phyloP scores from a whole-genome alignment of 1,139 yeast genomes.

The Nakaseomyces delphensis region DNA sequence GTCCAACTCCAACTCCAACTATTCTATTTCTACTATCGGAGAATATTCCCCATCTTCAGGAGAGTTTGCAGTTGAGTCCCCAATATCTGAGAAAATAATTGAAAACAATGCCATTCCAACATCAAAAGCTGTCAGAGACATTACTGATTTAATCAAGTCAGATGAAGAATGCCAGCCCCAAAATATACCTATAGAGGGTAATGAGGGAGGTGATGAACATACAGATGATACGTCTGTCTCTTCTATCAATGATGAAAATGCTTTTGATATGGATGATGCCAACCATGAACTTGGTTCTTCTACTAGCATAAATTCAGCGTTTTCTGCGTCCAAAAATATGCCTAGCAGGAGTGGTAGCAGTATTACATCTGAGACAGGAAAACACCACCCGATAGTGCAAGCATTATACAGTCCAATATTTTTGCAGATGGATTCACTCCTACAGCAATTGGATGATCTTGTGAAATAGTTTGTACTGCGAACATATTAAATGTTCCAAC shows the following conservation, averaged over 20 bases:
- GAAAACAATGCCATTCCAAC: slow-evolving; percentile 21
- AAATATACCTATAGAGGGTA: background rate
- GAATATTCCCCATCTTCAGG: slow-evolving; percentile 39
- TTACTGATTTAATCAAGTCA: slow-evolving; percentile 18
- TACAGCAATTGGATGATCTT: slow-evolving; percentile 22
- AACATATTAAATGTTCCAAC: too few relatives aligned
- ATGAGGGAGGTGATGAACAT: background rate
- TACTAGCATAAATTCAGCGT: slow-evolving; percentile 20
- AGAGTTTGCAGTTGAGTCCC: slow-evolving; percentile 33
- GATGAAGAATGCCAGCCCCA: background rate
- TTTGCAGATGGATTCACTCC: slow-evolving; percentile 39
- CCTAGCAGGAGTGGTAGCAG: slow-evolving; percentile 7
- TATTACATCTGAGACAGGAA: slow-evolving; percentile 5
- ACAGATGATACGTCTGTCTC: slow-evolving; percentile 10
- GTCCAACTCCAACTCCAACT: slow-evolving; percentile 24
- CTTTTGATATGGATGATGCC: slow-evolving; percentile 19
- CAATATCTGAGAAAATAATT: slow-evolving; percentile 14
- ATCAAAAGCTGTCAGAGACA: slow-evolving; percentile 28
- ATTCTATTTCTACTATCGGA: slow-evolving; percentile 34
- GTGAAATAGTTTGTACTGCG: background rate
- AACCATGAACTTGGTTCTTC: slow-evolving; percentile 17
- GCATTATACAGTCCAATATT: slow-evolving; percentile 44
- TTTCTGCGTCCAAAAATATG: slow-evolving; percentile 13
- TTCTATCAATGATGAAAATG: slow-evolving; percentile 12
- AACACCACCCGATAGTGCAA: slow-evolving; percentile 38